Evolutionary conservation across 805 yeast species (phyloP), one percentile per base, ranked within the genome.

Genomic region (Pichia phayaonensis): DNA sequence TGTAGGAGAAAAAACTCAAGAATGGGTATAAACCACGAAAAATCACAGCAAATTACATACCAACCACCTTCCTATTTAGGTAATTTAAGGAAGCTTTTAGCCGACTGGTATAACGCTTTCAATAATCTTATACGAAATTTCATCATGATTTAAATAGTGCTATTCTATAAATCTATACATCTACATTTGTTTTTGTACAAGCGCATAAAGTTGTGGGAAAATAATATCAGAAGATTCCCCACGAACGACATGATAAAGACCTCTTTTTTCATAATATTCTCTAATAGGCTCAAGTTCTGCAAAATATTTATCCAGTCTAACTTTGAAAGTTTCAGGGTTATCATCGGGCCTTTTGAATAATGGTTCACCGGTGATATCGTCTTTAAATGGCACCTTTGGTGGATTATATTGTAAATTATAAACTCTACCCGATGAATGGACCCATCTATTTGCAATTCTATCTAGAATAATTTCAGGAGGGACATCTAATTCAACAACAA

Each of bases 281-380:
- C 79, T 80, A 55, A 92, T 67, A 3, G 95, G 95, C 7, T 59
- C 74, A 16, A 89, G 69, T 44, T 80, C 76, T 21, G 66, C 58
- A 47, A 79, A 76, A 65, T 87, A 90, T 34, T 74, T 71, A 34
- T 77, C 81, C 41, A 92, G 66, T 56, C 98, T 70, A 56, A 76
- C 74, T 53, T 77, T 76, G 60, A 90, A 84, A 0, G 85, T 84
- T 53, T 75, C 86, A 7, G 83, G 83, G 20, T 82, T 86, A 64
- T 90, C 98, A 61, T 90, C 98, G 0, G 82, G 73, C 54, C 98
- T 76, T 67, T 89, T 86, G 18, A 77, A 67, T 51, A 90, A 72
- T 2, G 87, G 83, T 62, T 90, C 97, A 0, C 97, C 97, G 0
- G 98, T 90, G 2, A 89, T 61, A 64, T 90, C 97, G 61, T 90